Evolutionary conservation across 371 early-diverging fungal genomes (phyloP), one percentile per base, ranked within the genome.

Genomic region (Mucor indicus): DNA sequence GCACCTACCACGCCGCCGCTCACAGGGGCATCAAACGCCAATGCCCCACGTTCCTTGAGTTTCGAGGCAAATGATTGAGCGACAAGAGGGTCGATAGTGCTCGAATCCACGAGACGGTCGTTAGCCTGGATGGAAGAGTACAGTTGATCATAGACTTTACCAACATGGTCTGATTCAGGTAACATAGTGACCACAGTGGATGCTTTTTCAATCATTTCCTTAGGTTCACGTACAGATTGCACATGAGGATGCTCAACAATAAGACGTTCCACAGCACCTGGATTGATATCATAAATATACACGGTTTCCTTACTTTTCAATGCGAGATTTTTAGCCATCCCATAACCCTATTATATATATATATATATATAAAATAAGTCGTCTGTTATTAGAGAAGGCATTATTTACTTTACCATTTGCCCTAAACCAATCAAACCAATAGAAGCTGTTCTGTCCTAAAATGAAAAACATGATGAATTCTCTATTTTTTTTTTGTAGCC

Each of bases 401-500:
- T 15, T 6, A 32, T 31, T n/a, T 19, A 4, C 4, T 33, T 38
- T 75, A 69, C 93, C 98, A 98, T 98, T 67, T 93, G 91, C 7
- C 98, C 98, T 22, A 98, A 81, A 9, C 98, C 98, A 40, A 96
- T 89, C 57, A 98, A 92, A 10, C 98, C 98, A 45, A 90, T 75
- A 2, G 83, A 59, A 44, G 73, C 57, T 44, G 55, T 67, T 33
- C 59, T 29, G 27, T 52, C 48, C 62, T 69, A 49, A 50, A 60
- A 11, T 21, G 23, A 27, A 12, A 11, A 7, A 27, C 11, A 27
- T 27, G 11, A 27, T 27, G 5, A 11, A 27, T n/a, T n/a, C n/a
- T n/a, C n/a, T n/a, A n/a, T n/a, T n/a, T n/a, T n/a, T n/a, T n/a
- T n/a, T n/a, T n/a, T n/a, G n/a, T n/a, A n/a, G n/a, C n/a, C n/a